phyloP scores from a whole-genome alignment of 1,284 basidiomycete species.

The Fomitopsis schrenkii region DNA sequence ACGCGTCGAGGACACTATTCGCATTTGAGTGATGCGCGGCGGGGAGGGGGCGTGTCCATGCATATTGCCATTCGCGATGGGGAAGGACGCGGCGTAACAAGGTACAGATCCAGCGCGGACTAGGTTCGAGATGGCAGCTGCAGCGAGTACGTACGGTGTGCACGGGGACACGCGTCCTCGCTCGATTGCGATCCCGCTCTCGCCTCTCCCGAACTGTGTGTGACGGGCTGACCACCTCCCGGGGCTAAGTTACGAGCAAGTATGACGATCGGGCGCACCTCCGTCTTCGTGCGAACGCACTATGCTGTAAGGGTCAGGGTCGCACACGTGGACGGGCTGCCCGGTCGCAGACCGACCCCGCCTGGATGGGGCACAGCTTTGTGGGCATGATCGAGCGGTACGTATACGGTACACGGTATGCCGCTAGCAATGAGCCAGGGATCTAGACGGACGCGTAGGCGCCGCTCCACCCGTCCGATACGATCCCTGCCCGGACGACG shows the following conservation, averaged over 20 bases:
- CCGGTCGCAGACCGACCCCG: background rate
- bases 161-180: background rate
- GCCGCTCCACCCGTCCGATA: background rate
- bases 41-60: background rate
- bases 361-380: background rate
- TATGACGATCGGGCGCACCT: background rate
- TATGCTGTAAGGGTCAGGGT: background rate
- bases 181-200: background rate
- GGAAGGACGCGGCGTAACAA: background rate
- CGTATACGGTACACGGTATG: background rate
- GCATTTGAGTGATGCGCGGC: background rate
- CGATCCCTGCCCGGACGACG: background rate
- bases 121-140: background rate
- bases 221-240: background rate
- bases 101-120: background rate
- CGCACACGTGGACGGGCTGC: background rate
- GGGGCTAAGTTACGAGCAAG: too few relatives aligned
- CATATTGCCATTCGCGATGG: background rate
- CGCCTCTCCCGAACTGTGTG: background rate
- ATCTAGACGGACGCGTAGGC: background rate
- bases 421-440: background rate
- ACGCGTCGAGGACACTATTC: background rate
- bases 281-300: background rate
- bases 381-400: background rate
- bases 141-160: background rate